Evolutionary conservation across 805 yeast species (phyloP).

Genomic region (Grigorovia yakushimaensis): DNA sequence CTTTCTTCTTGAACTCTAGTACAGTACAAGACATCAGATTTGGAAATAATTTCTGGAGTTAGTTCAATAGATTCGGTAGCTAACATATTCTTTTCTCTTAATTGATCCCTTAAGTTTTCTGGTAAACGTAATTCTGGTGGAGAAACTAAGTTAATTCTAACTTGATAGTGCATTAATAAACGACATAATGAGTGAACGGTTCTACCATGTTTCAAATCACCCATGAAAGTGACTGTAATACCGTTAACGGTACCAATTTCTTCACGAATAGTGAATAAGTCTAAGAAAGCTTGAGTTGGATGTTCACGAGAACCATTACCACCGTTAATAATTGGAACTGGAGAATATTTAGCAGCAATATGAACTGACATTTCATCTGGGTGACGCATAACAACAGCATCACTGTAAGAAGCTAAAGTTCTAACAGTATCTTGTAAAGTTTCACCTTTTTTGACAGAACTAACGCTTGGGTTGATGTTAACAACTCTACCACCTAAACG

Average conservation of each 20-base stretch:
- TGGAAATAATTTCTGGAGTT: conserved; percentile 76
- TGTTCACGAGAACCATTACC: conserved; percentile 98
- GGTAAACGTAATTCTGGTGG: conserved; percentile 88
- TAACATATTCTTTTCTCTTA: conserved; percentile 58
- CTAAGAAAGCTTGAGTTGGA: conserved; percentile 97
- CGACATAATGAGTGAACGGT: conserved; percentile 95
- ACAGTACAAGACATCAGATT: conserved; percentile 92
- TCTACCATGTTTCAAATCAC: conserved; percentile 96
- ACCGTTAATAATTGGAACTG: conserved; percentile 94
- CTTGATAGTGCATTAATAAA: conserved; percentile 84
- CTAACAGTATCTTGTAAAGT: conserved; percentile 94
- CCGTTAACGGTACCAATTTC: conserved; percentile 98
- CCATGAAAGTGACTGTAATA: conserved; percentile 96
- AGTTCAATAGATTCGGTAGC: conserved; percentile 65
- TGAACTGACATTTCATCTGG: conserved; percentile 88
- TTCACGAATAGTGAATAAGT: conserved; percentile 95
- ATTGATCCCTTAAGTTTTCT: conserved; percentile 54
- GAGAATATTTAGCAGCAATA: conserved; percentile 91
- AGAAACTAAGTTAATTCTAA: conserved; percentile 81
- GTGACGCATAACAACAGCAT: conserved; percentile 94
- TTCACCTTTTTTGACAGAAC: conserved; percentile 98
- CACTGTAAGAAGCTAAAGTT: conserved; percentile 89
- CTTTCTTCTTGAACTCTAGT: conserved; percentile 98
- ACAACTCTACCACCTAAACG: conserved; percentile 97
- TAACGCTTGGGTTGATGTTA: conserved; percentile 70